These are phyloP conservation scores for Fraxinus platypoda DNA, from an alignment of 305 asterid genomes.

Conservation along the genomic window DNA sequence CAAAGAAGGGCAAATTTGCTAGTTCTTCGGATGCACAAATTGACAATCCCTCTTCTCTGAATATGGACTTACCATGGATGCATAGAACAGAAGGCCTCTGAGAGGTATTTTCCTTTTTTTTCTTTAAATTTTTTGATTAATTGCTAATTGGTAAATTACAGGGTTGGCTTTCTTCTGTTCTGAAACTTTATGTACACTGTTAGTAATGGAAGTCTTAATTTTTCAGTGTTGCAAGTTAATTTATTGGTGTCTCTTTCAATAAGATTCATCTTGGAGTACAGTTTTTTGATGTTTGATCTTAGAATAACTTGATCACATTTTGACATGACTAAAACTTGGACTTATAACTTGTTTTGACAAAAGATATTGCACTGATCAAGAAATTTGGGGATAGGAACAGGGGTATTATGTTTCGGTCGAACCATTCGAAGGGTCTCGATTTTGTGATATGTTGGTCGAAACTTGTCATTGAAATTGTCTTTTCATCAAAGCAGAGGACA, in stretches of 20 bases:
- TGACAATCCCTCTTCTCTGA: conserved; percentile 43
- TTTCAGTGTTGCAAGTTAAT: background rate
- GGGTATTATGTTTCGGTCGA: background rate
- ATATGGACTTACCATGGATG: conserved; percentile 56
- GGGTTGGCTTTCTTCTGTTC: conserved; percentile 27
- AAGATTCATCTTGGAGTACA: background rate
- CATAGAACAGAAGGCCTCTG: conserved; percentile 47
- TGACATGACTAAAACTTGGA: conserved; percentile 11
- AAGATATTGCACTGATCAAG: background rate
- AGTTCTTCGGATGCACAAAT: conserved; percentile 48
- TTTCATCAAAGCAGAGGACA: conserved; percentile 16
- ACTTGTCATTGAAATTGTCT: conserved; percentile 3
- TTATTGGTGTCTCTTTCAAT: background rate
- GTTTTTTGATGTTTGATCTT: background rate
- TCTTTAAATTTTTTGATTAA: conserved; percentile 23
- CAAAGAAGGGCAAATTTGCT: conserved; percentile 73
- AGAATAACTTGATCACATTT: conserved; percentile 12
- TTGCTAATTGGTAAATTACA: conserved; percentile 24
- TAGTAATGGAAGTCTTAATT: conserved; percentile 26
- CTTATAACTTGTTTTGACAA: background rate
- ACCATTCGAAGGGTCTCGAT: conserved; percentile 5
- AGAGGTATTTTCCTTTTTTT: conserved; percentile 27
- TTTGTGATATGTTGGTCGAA: background rate
- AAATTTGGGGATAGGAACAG: background rate
- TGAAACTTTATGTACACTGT: conserved; percentile 27